phyloP scores from a whole-genome alignment of 495 filamentous ascomycete genomes.

The Aspergillus sparsus region DNA sequence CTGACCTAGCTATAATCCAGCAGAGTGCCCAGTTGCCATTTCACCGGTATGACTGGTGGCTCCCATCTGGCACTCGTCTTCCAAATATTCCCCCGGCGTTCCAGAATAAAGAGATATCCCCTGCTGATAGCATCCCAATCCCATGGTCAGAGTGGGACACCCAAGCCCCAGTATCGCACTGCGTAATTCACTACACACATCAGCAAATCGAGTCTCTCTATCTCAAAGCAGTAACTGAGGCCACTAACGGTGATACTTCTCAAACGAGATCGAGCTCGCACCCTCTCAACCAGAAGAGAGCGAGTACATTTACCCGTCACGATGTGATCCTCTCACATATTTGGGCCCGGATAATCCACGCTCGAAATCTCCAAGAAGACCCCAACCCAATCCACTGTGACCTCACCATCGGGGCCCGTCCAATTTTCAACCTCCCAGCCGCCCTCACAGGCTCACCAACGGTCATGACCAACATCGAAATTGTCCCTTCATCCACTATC shows the following conservation, averaged over 20 bases:
- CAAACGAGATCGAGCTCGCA: too few relatives aligned
- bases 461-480: constrained; percentile 31
- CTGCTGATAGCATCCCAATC: constrained; percentile 21
- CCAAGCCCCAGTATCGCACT: constrained; percentile 24
- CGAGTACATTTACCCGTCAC: constrained; percentile 29
- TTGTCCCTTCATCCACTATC: neutral
- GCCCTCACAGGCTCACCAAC: constrained; percentile 30
- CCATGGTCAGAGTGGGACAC: constrained; percentile 34
- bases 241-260: neutral
- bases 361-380: constrained; percentile 27
- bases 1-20: constrained; percentile 24
- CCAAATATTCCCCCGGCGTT: constrained; percentile 22
- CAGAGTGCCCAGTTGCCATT: constrained; percentile 25
- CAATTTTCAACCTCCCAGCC: constrained; percentile 22
- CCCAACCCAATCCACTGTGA: constrained; percentile 26
- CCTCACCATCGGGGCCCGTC: constrained; percentile 25
- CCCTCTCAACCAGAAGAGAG: neutral
- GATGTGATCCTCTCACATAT: constrained; percentile 38
- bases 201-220: constrained; percentile 23
- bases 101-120: constrained; percentile 15
- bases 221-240: constrained; percentile 2
- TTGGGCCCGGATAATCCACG: constrained; percentile 33
- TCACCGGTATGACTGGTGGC: constrained; percentile 40
- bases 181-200: constrained; percentile 28
- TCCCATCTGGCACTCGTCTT: constrained; percentile 16